A percentile compares a stretch with the other conserved stretches of the same genome.
phyloP scores from a whole-genome alignment of 164 flowering plant species.

The Saururus chinensis region DNA sequence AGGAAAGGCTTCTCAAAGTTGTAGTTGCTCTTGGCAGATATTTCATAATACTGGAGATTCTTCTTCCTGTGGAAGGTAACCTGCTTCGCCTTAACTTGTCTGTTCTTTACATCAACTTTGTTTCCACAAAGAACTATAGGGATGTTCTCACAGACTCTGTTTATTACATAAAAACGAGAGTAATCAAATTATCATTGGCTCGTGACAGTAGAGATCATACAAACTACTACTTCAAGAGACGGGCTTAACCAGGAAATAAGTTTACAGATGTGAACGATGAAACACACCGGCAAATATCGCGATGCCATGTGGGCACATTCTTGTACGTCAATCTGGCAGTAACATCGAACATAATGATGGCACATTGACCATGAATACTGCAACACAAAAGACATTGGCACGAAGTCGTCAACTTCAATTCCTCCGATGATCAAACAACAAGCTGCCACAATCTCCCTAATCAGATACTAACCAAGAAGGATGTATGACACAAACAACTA shows the following conservation, averaged over 20 bases:
- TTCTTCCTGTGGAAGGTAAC: constrained; percentile 87
- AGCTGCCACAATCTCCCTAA: too few species aligned
- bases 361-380: constrained; percentile 92
- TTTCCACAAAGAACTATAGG: constrained; percentile 87
- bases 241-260: too few species aligned
- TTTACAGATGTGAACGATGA: not conserved
- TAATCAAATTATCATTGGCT: too few species aligned
- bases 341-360: constrained; percentile 89
- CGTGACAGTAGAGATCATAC: not conserved
- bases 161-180: not conserved
- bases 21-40: constrained; percentile 84
- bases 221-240: not conserved
- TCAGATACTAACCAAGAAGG: too few species aligned
- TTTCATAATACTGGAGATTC: constrained; percentile 76
- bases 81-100: constrained; percentile 90
- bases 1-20: constrained; percentile 80
- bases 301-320: constrained; percentile 92
- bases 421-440: too few species aligned
- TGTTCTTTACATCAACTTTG: constrained; percentile 88
- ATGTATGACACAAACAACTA: too few species aligned
- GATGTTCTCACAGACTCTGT: constrained; percentile 67
- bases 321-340: constrained; percentile 84
- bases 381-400: not conserved
- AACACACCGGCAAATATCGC: constrained; percentile 80
- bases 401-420: not conserved